These are phyloP conservation scores for Trypanosoma rangeli DNA, from an alignment of 208 protist species.

Conservation along the genomic window DNA sequence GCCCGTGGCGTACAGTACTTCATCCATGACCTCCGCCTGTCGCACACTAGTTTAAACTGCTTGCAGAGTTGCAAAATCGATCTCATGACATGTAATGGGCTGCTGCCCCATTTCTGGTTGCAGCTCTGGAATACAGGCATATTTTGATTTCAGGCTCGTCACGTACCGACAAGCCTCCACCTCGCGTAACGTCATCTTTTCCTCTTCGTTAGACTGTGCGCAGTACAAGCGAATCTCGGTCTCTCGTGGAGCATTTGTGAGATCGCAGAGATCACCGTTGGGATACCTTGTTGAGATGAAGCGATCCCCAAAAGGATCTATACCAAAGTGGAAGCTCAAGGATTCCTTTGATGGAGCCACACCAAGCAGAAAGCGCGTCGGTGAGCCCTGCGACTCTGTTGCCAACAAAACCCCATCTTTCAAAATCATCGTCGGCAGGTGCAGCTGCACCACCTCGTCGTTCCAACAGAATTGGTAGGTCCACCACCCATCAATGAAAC, in stretches of 20 bases:
- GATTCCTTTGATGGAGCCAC: neutral
- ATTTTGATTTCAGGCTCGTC: slow-evolving; percentile 19
- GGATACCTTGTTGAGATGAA: slow-evolving; percentile 25
- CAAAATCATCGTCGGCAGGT: neutral
- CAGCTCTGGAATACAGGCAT: slow-evolving; percentile 37
- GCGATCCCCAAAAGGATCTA: slow-evolving; percentile 9
- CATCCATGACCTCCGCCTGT: neutral
- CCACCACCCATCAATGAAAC: slow-evolving; percentile 32
- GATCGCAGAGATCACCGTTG: slow-evolving; percentile 27
- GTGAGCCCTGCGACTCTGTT: neutral
- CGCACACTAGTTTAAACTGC: neutral
- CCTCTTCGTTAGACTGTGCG: neutral
- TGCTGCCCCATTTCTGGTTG: slow-evolving; percentile 21
- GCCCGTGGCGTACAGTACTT: too few species aligned
- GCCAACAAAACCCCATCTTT: neutral
- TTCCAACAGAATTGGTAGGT: slow-evolving; percentile 45
- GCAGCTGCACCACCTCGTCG: slow-evolving; percentile 30
- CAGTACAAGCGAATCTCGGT: slow-evolving; percentile 39
- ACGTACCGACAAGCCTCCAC: slow-evolving; percentile 49
- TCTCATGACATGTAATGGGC: slow-evolving; percentile 33
- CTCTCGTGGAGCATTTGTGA: slow-evolving; percentile 20
- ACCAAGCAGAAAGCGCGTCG: slow-evolving; percentile 10
- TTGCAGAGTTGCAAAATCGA: neutral
- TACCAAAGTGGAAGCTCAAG: slow-evolving; percentile 14
- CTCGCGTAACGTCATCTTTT: slow-evolving; percentile 22